Evolutionary conservation across 106 monocot genomes (phyloP), one percentile per base, ranked within the genome.

Genomic region (Dioscorea zingiberensis): DNA sequence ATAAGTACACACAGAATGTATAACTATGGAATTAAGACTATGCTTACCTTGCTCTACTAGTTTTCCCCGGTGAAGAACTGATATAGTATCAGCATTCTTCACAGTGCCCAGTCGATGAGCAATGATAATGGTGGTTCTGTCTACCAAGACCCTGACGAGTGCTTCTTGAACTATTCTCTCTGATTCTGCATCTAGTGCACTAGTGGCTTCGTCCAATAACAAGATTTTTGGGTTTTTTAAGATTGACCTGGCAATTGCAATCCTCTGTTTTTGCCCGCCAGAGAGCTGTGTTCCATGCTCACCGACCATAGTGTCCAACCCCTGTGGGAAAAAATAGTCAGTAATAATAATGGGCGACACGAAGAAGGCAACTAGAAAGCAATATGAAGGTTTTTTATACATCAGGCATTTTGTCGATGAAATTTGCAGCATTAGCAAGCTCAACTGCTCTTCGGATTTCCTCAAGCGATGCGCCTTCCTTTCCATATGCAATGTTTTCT

Each of bases 161-260:
- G 93, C 88, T 59, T 93, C 88, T 72, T 93, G 93, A 53, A 93
- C 88, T 28, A 89, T 67, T 23, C 71, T 63, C 73, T 93, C 93
- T 1, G 93, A 93, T 54, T 89, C 88, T 21, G 89, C 74, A 69
- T 93, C 93, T 17, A 93, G 47, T 44, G 93, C 88, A 55, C 93
- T 93, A 7, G 92, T 93, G 49, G 92, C 92, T 67, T 93, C 92
- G 58, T 93, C 88, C 16, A 93, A 75, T 27, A 93, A 76, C 44
- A 93, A 61, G 59, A 93, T 93, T 57, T 77, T 88, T 24, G 93
- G 93, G 38, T 88, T 75, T 73, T 93, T 93, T 27, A 93, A 19
- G 55, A 93, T 93, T 8, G 77, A 84, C 59, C 92, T 84, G 7
- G 92, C 84, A 67, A 87, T 93, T 24, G 92, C 91, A 68, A 91